phyloP scores from a whole-genome alignment of 768 basidiomycete species.

The Boletus pseudo-olivaceus region DNA sequence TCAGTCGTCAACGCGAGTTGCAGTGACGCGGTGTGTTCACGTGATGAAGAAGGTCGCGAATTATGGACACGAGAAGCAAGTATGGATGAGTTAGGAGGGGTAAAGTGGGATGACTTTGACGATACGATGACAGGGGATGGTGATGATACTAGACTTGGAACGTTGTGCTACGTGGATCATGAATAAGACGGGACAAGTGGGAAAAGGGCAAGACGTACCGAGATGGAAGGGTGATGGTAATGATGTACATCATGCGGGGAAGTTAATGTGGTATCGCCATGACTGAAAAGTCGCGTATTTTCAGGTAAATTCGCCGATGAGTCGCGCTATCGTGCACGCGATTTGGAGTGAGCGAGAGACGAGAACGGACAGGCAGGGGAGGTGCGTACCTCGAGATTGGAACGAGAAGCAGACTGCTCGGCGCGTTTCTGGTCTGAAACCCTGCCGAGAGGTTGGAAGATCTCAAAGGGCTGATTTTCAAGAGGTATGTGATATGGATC shows the following conservation, averaged over 20 bases:
- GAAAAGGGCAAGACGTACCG: constrained; percentile 13
- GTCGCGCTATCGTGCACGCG: constrained; percentile 10
- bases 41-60: constrained; percentile 1
- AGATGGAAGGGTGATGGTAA: constrained; percentile 4
- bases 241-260: constrained; percentile 1
- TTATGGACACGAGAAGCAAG: constrained; percentile 4
- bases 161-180: constrained; percentile 8
- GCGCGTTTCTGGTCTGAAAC: constrained; percentile 6
- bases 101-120: constrained; percentile 1
- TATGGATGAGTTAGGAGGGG: constrained; percentile 6
- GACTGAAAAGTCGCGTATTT: constrained; percentile 1
- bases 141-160: neutral
- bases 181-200: neutral
- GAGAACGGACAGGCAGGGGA: neutral
- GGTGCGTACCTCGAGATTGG: constrained; percentile 12
- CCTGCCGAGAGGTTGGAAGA: neutral
- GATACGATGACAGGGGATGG: neutral
- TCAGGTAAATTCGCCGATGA: neutral
- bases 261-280: constrained; percentile 12
- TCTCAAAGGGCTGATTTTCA: neutral
- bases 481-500: constrained; percentile 8
- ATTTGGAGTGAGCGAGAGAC: constrained; percentile 3
- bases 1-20: neutral
- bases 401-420: neutral
- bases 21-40: neutral